These are phyloP conservation scores for Misopates orontium DNA, from an alignment of 257 asterid genomes.

Conservation along the genomic window DNA sequence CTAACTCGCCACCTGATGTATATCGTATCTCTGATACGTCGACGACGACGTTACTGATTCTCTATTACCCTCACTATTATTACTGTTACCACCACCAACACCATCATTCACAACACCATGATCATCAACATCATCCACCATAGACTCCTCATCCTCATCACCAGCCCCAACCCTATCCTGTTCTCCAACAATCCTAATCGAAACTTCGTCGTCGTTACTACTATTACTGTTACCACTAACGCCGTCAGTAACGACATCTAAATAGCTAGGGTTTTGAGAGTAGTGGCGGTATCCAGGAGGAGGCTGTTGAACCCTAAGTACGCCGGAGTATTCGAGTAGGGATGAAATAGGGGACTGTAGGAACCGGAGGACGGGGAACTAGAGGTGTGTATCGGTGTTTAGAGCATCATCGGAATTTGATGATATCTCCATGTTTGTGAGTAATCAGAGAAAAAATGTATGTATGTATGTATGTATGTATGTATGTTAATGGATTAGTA, in stretches of 20 bases:
- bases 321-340: slow-evolving; percentile 69
- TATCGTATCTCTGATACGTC: slow-evolving; percentile 64
- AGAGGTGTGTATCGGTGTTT: slow-evolving; percentile 40
- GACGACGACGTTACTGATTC: slow-evolving; percentile 28
- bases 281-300: slow-evolving; percentile 40
- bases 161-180: slow-evolving; percentile 39
- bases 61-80: slow-evolving; percentile 22
- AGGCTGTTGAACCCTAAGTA: slow-evolving; percentile 38
- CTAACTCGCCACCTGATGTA: slow-evolving; percentile 76
- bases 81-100: slow-evolving; percentile 1
- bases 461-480: no score
- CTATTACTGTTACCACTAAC: slow-evolving; percentile 26
- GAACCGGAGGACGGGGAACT: slow-evolving; percentile 41
- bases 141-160: slow-evolving; percentile 35
- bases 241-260: slow-evolving; percentile 13
- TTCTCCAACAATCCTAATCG: slow-evolving; percentile 63
- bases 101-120: no score
- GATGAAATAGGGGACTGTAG: slow-evolving; percentile 57
- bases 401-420: slow-evolving; percentile 41
- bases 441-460: no score
- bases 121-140: slow-evolving; percentile 27
- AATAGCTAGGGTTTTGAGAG: slow-evolving; percentile 30
- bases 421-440: slow-evolving; percentile 48
- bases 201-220: slow-evolving; percentile 51
- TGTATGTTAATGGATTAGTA: no score